Base-by-base conservation (phyloP, 2,329 filamentous ascomycete genomes). In the Trichophyton simii region DNA sequence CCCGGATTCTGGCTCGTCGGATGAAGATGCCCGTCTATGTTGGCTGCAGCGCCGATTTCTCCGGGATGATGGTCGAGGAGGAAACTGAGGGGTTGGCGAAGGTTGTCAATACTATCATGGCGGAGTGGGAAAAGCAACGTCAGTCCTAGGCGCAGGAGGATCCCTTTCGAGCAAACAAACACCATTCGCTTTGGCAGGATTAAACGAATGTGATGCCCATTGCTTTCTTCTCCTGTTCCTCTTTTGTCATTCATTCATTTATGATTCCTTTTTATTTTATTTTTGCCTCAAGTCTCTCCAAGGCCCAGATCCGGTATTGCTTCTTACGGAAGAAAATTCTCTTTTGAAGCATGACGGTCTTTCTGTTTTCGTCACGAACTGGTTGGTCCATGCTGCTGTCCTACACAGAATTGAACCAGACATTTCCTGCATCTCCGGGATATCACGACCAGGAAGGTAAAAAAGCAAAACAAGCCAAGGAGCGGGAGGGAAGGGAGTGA, bases 41-140 rank as follows among this genome's bases (percentile, higher is more conserved):
- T 18, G 89, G 89, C 22, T 95, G 89, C 71, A 96, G 91, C 38
- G 84, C 95, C 68, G 89, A 86, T 66, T 84, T 96, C 65, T 82
- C 83, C 68, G 90, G 90, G 8, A 87, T 90, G 20, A 88, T 85
- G 0, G 84, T 92, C 5, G 91, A 96, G 71, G 94, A 97, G 78
- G 92, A 97, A 76, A 91, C 96, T 85, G 90, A 92, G 70, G 89
- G 87, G 0, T 86, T 96, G 68, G 84, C 83, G 68, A 82, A 81
- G 65, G 84, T 95, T 46, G 84, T 91, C 36, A 82, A 87, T 62
- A 83, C 88, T 55, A 82, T 91, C 13, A 76, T 85, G 70, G 76
- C 77, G 50, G 79, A 83, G 66, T 73, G 70, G 72, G 67, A 72
- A 22, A 62, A 63, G 31, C 57, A 62, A 25, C 34, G 46, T 28